Percentiles rank a stretch among this genome's conserved stretches.
These are phyloP conservation scores for Martensiomyces pterosporus DNA, from an alignment of 192 early-diverging fungal genomes.

Conservation along the genomic window DNA sequence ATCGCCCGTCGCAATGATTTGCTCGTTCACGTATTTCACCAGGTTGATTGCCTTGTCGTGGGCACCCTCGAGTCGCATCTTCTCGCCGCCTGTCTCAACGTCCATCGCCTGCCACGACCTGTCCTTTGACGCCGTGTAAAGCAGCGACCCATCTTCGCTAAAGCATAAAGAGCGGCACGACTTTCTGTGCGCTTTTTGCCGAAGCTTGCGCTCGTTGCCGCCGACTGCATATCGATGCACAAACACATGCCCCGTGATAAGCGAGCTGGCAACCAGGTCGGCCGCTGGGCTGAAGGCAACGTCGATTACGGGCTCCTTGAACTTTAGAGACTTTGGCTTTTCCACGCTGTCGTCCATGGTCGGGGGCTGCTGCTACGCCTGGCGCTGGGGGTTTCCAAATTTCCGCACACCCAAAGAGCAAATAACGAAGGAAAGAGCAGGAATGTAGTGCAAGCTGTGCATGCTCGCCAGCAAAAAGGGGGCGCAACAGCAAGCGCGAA, in stretches of 20 bases:
- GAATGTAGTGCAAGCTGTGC: no score
- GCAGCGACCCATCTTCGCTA: conserved; percentile 60
- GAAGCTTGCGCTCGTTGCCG: conserved; percentile 39
- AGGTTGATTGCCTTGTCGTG: conserved; percentile 81
- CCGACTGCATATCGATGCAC: conserved; percentile 38
- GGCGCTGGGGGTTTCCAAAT: no score
- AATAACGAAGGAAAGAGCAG: not conserved
- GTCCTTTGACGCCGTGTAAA: conserved; percentile 82
- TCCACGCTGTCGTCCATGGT: conserved; percentile 43
- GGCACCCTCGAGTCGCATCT: conserved; percentile 67
- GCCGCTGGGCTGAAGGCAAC: conserved; percentile 39
- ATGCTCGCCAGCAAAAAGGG: no score
- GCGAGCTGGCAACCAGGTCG: conserved; percentile 45
- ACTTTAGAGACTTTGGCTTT: conserved; percentile 47
- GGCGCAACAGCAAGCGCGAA: no score
- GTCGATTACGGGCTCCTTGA: conserved; percentile 50
- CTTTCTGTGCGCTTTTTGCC: conserved; percentile 63
- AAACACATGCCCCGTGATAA: conserved; percentile 50
- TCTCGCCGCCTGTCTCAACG: conserved; percentile 66
- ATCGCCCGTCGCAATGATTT: conserved; percentile 87
- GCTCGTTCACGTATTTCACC: conserved; percentile 66
- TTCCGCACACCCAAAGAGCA: no score
- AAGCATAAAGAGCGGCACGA: conserved; percentile 84
- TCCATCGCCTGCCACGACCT: conserved; percentile 77
- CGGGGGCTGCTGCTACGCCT: no score